Conservation (phyloP, 306 rosid species). For the Cucurbita pepo region DNA sequence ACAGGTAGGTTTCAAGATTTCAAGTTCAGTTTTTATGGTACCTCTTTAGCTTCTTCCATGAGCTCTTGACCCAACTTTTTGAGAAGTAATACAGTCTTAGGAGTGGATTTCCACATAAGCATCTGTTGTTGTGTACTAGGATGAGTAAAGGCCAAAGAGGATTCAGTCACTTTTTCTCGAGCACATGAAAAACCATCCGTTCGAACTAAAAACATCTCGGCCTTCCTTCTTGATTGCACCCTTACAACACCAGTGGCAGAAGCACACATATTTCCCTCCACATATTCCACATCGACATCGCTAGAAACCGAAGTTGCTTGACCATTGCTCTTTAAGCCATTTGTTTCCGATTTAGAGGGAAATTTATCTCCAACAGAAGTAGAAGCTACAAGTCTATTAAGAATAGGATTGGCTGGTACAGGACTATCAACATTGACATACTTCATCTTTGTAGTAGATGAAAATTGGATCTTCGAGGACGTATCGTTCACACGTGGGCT, state of each 20-base stretch:
- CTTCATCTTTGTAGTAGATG: slow-evolving; percentile 21
- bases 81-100: slow-evolving; percentile 79
- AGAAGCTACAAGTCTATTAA: slow-evolving; percentile 22
- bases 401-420: slow-evolving; percentile 24
- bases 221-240: slow-evolving; percentile 92
- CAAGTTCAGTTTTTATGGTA: slow-evolving; percentile 3
- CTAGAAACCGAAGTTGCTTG: slow-evolving; percentile 20
- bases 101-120: slow-evolving; percentile 97
- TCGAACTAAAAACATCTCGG: slow-evolving; percentile 92
- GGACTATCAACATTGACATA: slow-evolving; percentile 19
- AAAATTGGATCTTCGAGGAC: slow-evolving; percentile 18
- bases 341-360: slow-evolving; percentile 20
- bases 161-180: slow-evolving; percentile 86
- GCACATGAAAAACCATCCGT: slow-evolving; percentile 89
- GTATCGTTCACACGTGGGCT: slow-evolving; percentile 14
- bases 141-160: slow-evolving; percentile 94
- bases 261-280: slow-evolving; percentile 82
- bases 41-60: slow-evolving; percentile 99
- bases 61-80: slow-evolving; percentile 82
- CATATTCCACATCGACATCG: slow-evolving; percentile 30
- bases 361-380: slow-evolving; percentile 11
- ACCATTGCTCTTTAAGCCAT: slow-evolving; percentile 19
- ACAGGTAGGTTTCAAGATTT: background rate
- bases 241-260: slow-evolving; percentile 97
- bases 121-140: slow-evolving; percentile 98